Conservation (phyloP, 2,329 filamentous ascomycete species). For the Pseudogymnoascus sp. region DNA sequence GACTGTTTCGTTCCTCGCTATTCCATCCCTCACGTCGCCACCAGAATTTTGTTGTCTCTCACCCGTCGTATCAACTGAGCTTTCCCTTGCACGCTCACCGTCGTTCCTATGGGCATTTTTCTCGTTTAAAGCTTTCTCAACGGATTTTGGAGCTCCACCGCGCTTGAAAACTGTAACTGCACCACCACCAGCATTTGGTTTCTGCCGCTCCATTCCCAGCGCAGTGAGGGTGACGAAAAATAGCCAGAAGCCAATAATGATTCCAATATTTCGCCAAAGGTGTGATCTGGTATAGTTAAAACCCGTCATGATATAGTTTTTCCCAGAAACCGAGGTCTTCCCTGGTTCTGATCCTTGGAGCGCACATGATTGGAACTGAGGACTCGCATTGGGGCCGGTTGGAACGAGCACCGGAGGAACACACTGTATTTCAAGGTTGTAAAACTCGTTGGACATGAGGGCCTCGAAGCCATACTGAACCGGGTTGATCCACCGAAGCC, state of each 20-base stretch:
- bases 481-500: constrained; percentile 51
- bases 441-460: constrained; percentile 78
- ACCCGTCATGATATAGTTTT: constrained; percentile 46
- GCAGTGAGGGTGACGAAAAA: constrained; percentile 40
- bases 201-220: constrained; percentile 39
- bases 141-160: constrained; percentile 51
- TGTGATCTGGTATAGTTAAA: constrained; percentile 50
- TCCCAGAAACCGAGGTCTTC: constrained; percentile 43
- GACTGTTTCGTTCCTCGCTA: constrained; percentile 54
- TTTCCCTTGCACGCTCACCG: constrained; percentile 26
- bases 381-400: constrained; percentile 35
- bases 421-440: constrained; percentile 45
- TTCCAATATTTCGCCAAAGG: constrained; percentile 53
- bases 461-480: constrained; percentile 61
- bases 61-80: constrained; percentile 15
- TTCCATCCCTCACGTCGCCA: constrained; percentile 34
- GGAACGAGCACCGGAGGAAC: constrained; percentile 42
- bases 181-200: constrained; percentile 52
- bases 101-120: constrained; percentile 23
- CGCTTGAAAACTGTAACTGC: constrained; percentile 56
- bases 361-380: constrained; percentile 47
- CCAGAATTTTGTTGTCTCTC: constrained; percentile 21
- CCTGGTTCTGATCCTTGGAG: constrained; percentile 50
- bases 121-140: constrained; percentile 47
- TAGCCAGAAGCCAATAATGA: constrained; percentile 43